Percentiles rank a stretch among this genome's conserved stretches.
These are phyloP conservation scores for Austroboletus olivaceoglutinosus DNA, from an alignment of 1,284 basidiomycete genomes.

Conservation along the genomic window DNA sequence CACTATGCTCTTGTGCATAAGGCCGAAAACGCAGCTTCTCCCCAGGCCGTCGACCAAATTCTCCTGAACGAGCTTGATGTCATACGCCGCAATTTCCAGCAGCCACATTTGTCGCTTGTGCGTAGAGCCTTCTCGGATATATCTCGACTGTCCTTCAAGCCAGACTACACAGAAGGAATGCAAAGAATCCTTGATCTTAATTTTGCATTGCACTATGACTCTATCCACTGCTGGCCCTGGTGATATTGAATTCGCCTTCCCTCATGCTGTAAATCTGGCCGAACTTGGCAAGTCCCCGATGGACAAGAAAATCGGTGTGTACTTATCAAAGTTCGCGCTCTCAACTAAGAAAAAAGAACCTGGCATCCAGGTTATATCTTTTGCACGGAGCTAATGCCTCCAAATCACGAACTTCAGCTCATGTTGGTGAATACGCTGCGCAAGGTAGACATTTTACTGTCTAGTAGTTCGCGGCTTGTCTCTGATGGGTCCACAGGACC, in stretches of 20 bases:
- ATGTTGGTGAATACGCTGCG: constrained; percentile 81
- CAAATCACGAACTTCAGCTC: constrained; percentile 65
- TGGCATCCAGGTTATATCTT: constrained; percentile 63
- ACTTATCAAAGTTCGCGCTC: neutral
- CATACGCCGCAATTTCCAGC: constrained; percentile 50
- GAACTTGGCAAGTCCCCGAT: constrained; percentile 59
- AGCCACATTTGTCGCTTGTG: constrained; percentile 50
- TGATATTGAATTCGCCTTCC: constrained; percentile 63
- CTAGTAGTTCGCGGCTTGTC: neutral
- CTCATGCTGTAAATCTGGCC: constrained; percentile 68
- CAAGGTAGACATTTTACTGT: constrained; percentile 48
- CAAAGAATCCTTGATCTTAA: constrained; percentile 59
- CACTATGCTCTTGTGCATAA: constrained; percentile 72
- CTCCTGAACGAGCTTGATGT: constrained; percentile 55
- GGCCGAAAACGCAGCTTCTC: constrained; percentile 57
- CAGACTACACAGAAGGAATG: constrained; percentile 46
- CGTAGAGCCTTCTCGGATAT: constrained; percentile 26
- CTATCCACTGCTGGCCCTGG: constrained; percentile 41
- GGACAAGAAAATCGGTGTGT: constrained; percentile 68
- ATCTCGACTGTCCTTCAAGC: constrained; percentile 11
- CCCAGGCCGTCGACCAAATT: constrained; percentile 56
- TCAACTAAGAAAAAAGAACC: neutral
- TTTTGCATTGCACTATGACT: constrained; percentile 66
- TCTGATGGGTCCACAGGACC: constrained; percentile 46
- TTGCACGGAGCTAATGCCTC: constrained; percentile 67